Percentiles rank a stretch among this genome's conserved stretches.
Evolutionary conservation across 495 filamentous ascomycete species (phyloP).

Genomic region (Penicillium salamii): DNA sequence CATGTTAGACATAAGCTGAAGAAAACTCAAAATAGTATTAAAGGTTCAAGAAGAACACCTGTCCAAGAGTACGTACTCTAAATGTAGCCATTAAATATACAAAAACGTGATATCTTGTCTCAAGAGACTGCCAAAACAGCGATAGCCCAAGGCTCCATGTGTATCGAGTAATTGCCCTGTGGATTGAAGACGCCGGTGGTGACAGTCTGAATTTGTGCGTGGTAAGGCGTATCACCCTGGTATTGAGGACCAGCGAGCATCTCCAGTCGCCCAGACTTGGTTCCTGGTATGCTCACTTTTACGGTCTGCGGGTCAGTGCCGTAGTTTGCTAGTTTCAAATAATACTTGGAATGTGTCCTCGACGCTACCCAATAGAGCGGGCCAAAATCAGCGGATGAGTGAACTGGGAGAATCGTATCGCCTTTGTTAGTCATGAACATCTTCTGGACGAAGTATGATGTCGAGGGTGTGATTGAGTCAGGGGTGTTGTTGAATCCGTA

Average conservation of each 20-base stretch:
- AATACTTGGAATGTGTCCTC: constrained; percentile 28
- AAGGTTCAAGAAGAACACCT: no score
- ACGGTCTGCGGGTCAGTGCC: constrained; percentile 22
- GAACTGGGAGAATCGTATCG: constrained; percentile 51
- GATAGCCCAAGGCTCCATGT: constrained; percentile 29
- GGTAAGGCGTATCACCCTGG: constrained; percentile 20
- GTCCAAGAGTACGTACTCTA: no score
- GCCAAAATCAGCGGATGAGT: constrained; percentile 39
- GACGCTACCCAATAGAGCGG: constrained; percentile 62
- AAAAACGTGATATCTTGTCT: background rate
- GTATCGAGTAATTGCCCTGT: constrained; percentile 22
- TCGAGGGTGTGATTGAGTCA: constrained; percentile 35
- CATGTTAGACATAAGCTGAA: no score
- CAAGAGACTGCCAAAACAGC: constrained; percentile 25
- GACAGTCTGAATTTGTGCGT: constrained; percentile 19
- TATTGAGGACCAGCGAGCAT: constrained; percentile 23
- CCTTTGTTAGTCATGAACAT: constrained; percentile 52
- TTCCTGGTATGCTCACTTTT: constrained; percentile 22
- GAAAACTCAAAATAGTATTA: no score
- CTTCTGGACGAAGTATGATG: constrained; percentile 40
- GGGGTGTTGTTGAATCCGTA: constrained; percentile 46
- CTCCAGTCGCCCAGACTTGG: constrained; percentile 22
- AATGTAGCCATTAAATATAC: background rate
- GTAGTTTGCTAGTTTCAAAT: constrained; percentile 36
- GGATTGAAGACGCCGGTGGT: constrained; percentile 5